Evolutionary conservation across 1,139 yeast species (phyloP).

Genomic region (Geotrichum candidum): DNA sequence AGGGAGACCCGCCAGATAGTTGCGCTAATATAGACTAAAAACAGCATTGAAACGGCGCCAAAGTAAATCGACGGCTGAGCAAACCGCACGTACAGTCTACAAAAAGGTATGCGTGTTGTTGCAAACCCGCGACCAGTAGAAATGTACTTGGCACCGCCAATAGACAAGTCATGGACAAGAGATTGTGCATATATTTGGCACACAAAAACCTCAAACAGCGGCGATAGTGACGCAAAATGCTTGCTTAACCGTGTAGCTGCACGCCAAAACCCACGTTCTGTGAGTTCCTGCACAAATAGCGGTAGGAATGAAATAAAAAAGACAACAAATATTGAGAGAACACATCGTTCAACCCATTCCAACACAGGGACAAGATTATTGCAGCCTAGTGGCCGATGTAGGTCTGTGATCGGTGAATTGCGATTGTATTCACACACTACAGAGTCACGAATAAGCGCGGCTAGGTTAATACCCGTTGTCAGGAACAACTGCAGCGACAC

Average conservation of each 20-base stretch:
- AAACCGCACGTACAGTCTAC: constrained; percentile 57
- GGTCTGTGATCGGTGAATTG: constrained; percentile 52
- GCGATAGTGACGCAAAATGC: constrained; percentile 70
- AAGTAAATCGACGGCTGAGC: constrained; percentile 58
- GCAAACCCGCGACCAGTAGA: constrained; percentile 88
- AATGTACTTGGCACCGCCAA: constrained; percentile 81
- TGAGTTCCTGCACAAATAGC: constrained; percentile 66
- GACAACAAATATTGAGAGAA: constrained; percentile 73
- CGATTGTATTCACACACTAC: constrained; percentile 52
- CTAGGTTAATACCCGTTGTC: constrained; percentile 60
- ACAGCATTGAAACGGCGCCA: constrained; percentile 54
- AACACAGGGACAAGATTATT: constrained; percentile 67
- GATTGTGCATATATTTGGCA: constrained; percentile 79
- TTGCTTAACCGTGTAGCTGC: constrained; percentile 54
- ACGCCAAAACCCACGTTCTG: constrained; percentile 67
- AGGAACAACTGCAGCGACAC: constrained; percentile 68
- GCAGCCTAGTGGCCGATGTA: constrained; percentile 65
- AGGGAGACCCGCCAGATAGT: constrained; percentile 74
- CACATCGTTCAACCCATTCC: constrained; percentile 76
- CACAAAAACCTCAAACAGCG: constrained; percentile 80
- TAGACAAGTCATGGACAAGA: constrained; percentile 57
- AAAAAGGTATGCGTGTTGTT: constrained; percentile 57
- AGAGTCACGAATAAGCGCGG: constrained; percentile 56
- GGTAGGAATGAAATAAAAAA: constrained; percentile 82
- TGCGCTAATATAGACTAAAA: constrained; percentile 56